A percentile compares a stretch with the other conserved stretches of the same genome.
phyloP scores from a whole-genome alignment of 2,329 filamentous ascomycete species.

The Aschersonia sp. region DNA sequence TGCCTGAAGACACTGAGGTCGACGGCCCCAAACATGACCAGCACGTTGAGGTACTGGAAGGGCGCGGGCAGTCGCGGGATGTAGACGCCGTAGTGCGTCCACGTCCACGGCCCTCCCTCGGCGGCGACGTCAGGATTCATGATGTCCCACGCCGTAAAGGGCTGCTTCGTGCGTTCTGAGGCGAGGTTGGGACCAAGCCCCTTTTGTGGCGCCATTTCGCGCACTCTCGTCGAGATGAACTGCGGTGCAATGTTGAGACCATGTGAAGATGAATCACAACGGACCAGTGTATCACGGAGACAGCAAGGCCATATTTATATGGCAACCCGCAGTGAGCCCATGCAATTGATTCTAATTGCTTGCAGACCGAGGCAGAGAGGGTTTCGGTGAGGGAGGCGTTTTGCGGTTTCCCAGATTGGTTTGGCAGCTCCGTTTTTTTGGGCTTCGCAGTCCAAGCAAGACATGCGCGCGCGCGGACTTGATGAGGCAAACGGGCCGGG shows the following conservation, averaged over 20 bases:
- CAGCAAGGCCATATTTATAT: too few species aligned
- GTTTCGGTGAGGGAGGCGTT: too few species aligned
- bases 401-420: too few species aligned
- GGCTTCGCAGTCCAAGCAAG: background rate
- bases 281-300: too few species aligned
- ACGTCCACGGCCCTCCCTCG: background rate
- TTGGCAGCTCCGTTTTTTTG: background rate
- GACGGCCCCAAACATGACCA: background rate
- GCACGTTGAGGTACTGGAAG: background rate
- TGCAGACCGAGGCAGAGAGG: too few species aligned
- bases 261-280: too few species aligned
- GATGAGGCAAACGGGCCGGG: background rate
- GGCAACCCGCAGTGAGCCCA: too few species aligned
- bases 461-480: background rate
- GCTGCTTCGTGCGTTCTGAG: background rate
- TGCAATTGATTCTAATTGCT: too few species aligned
- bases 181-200: background rate
- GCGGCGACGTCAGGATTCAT: background rate
- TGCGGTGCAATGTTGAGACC: background rate
- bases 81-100: background rate
- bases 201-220: background rate
- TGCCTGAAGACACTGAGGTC: slow-evolving; percentile 1
- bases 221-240: background rate
- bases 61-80: background rate
- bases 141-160: background rate